Conservation (phyloP, 2,329 filamentous ascomycete genomes). For the Alternaria arbusti region DNA sequence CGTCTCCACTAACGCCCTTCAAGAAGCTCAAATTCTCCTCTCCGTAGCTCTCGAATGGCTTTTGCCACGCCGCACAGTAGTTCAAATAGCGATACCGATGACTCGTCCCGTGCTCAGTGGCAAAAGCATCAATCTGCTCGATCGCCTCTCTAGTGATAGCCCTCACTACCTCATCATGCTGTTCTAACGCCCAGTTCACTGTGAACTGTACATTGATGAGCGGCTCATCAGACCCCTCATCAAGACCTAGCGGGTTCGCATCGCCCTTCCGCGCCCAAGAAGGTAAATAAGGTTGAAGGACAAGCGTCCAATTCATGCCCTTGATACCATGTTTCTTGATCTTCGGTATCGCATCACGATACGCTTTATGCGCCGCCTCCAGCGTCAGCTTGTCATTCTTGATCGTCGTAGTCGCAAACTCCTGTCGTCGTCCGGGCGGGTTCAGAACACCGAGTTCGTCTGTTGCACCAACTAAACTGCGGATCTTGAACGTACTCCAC, state of each 20-base stretch:
- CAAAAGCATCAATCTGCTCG: slow-evolving; percentile 43
- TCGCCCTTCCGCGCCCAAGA: slow-evolving; percentile 23
- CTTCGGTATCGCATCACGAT: slow-evolving; percentile 30
- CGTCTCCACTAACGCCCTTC: slow-evolving; percentile 36
- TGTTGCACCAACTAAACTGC: slow-evolving; percentile 40
- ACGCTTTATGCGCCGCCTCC: slow-evolving; percentile 33
- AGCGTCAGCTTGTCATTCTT: slow-evolving; percentile 45
- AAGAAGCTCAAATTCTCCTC: slow-evolving; percentile 34
- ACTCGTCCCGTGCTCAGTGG: slow-evolving; percentile 17
- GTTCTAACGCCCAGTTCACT: slow-evolving; percentile 38
- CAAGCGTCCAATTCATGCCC: slow-evolving; percentile 42
- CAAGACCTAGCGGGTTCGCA: slow-evolving; percentile 19
- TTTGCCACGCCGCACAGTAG: slow-evolving; percentile 48
- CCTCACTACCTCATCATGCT: slow-evolving; percentile 39
- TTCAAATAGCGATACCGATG: slow-evolving; percentile 41
- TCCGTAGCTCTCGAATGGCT: slow-evolving; percentile 44
- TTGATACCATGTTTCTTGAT: slow-evolving; percentile 33
- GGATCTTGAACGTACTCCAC: slow-evolving; percentile 46
- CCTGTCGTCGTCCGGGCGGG: slow-evolving; percentile 28
- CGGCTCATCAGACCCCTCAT: slow-evolving; percentile 22
- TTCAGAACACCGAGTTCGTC: slow-evolving; percentile 40
- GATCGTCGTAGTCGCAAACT: slow-evolving; percentile 46
- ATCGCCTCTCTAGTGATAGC: slow-evolving; percentile 30
- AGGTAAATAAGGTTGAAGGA: slow-evolving; percentile 26
- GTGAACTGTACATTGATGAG: slow-evolving; percentile 46